These are phyloP conservation scores for Melastoma malabathricum DNA, from an alignment of 345 rosid species.

Conservation along the genomic window DNA sequence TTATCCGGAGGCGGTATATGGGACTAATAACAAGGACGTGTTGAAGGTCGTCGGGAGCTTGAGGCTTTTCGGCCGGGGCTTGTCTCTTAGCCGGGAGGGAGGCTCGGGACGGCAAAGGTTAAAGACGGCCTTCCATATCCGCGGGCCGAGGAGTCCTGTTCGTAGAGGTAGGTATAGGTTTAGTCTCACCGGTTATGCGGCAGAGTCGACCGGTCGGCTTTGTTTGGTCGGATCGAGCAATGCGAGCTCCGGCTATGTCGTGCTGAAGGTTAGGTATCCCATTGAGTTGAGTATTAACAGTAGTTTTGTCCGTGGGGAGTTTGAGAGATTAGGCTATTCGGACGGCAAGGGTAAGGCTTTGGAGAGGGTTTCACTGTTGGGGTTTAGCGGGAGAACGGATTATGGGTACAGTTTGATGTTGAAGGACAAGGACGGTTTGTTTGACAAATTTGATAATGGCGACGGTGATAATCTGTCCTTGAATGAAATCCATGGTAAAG, in stretches of 20 bases:
- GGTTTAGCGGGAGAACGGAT: slow-evolving; percentile 27
- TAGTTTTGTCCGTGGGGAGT: slow-evolving; percentile 45
- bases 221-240: slow-evolving; percentile 80
- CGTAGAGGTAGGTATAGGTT: slow-evolving; percentile 19
- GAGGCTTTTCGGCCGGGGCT: slow-evolving; percentile 15
- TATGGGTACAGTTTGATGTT: slow-evolving; percentile 42
- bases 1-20: slow-evolving; percentile 5
- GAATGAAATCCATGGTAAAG: slow-evolving; percentile 2
- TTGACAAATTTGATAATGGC: slow-evolving; percentile 11
- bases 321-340: slow-evolving; percentile 32
- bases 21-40: slow-evolving; percentile 14
- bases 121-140: slow-evolving; percentile 26
- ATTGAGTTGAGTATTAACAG: slow-evolving; percentile 26
- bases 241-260: slow-evolving; percentile 28
- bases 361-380: slow-evolving; percentile 46
- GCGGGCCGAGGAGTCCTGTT: slow-evolving; percentile 38
- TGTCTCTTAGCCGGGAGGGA: slow-evolving; percentile 1
- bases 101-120: slow-evolving; percentile 9
- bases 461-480: slow-evolving; percentile 22
- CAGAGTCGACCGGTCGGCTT: slow-evolving; percentile 49
- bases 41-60: slow-evolving; percentile 27
- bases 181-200: slow-evolving; percentile 56
- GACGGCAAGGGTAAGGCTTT: slow-evolving; percentile 21
- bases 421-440: slow-evolving; percentile 18
- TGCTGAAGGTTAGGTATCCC: slow-evolving; percentile 52